phyloP scores from a whole-genome alignment of 2,329 filamentous ascomycete species.

The Curvularia eragrostidis region DNA sequence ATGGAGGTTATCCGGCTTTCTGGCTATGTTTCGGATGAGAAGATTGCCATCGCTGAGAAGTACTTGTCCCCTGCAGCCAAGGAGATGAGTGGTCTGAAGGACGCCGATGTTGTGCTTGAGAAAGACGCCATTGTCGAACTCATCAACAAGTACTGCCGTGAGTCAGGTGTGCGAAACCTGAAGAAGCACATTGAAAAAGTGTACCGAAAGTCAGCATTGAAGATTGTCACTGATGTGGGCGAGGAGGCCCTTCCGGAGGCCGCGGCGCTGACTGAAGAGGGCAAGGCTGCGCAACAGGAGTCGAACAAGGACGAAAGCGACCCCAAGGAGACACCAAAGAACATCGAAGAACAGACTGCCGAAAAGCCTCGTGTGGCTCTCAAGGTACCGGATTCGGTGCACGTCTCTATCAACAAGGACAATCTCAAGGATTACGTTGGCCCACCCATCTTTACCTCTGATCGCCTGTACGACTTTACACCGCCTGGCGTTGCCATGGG shows the following conservation, averaged over 20 bases:
- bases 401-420: slow-evolving; percentile 84
- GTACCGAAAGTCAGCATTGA: slow-evolving; percentile 94
- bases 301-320: slow-evolving; percentile 70
- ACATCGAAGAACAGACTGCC: slow-evolving; percentile 65
- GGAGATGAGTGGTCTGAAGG: slow-evolving; percentile 86
- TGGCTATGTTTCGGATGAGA: slow-evolving; percentile 96
- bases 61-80: slow-evolving; percentile 96
- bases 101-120: slow-evolving; percentile 86
- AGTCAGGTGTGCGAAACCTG: slow-evolving; percentile 94
- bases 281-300: slow-evolving; percentile 77
- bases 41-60: slow-evolving; percentile 95
- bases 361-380: slow-evolving; percentile 76
- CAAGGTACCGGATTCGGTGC: slow-evolving; percentile 83
- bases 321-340: slow-evolving; percentile 66
- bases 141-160: slow-evolving; percentile 97
- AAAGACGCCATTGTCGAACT: slow-evolving; percentile 92
- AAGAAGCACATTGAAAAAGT: slow-evolving; percentile 99
- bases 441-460: slow-evolving; percentile 92
- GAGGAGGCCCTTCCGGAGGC: slow-evolving; percentile 83
- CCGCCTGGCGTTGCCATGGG: slow-evolving; percentile 97
- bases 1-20: slow-evolving; percentile 98
- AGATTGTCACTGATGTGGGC: slow-evolving; percentile 94
- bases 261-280: slow-evolving; percentile 82
- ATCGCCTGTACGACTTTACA: slow-evolving; percentile 91
- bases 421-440: slow-evolving; percentile 97